Conservation (phyloP, 2,329 filamentous ascomycete species). For the Fusarium robinianum region DNA sequence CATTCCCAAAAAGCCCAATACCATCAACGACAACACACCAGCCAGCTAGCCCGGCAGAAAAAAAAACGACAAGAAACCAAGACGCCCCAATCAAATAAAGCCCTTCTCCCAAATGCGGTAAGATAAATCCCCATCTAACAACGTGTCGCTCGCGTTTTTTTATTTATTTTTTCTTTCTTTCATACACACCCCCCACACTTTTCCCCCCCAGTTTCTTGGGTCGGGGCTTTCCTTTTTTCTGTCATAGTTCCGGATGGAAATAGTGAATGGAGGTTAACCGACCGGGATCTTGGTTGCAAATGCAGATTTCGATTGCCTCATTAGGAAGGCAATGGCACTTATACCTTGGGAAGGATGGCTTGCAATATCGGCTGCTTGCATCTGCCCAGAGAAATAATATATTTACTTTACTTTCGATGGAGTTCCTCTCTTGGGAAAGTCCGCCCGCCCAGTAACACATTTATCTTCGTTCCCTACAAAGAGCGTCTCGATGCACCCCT, state of each 20-base stretch:
- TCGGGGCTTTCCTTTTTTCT: constrained; percentile 22
- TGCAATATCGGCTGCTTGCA: constrained; percentile 1
- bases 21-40: too few relatives aligned
- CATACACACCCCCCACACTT: not conserved
- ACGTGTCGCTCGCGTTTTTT: too few relatives aligned
- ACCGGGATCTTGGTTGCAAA: constrained; percentile 1
- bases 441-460: constrained; percentile 1
- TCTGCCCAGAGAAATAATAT: too few relatives aligned
- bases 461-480: not conserved
- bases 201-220: not conserved
- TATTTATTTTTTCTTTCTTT: too few relatives aligned
- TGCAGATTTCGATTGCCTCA: constrained; percentile 19
- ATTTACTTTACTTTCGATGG: constrained; percentile 6
- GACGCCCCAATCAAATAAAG: constrained; percentile 24
- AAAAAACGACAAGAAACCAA: constrained; percentile 43
- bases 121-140: too few relatives aligned
- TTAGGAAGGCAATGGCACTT: constrained; percentile 9
- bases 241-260: constrained; percentile 2
- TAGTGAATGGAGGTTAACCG: constrained; percentile 1
- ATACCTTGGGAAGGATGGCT: not conserved
- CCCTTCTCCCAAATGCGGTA: constrained; percentile 19
- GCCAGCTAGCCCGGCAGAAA: too few relatives aligned
- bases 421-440: constrained; percentile 24
- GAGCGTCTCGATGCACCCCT: not conserved
- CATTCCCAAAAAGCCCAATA: too few relatives aligned